Percentiles rank a stretch among this genome's conserved stretches.
Evolutionary conservation across 2,329 filamentous ascomycete species (phyloP).

Genomic region (Acephala macrosclerotiorum): DNA sequence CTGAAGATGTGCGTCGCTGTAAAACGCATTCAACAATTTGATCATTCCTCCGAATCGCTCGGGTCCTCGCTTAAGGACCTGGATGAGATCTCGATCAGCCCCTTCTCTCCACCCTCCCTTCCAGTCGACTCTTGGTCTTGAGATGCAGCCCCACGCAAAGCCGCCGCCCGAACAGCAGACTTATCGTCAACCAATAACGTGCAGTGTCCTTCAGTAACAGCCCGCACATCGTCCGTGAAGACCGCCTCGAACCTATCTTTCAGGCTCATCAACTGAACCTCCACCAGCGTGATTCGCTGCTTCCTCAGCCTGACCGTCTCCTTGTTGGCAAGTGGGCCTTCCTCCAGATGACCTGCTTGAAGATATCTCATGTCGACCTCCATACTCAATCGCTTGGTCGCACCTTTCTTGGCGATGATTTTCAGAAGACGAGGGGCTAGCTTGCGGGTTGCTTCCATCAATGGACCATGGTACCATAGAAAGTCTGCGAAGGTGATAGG

Average conservation of each 20-base stretch:
- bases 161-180: neutral
- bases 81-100: neutral
- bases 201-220: slow-evolving; percentile 18
- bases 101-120: neutral
- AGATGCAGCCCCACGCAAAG: neutral
- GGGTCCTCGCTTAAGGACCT: slow-evolving; percentile 1
- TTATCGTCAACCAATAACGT: neutral
- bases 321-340: slow-evolving; percentile 14
- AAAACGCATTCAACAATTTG: neutral
- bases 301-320: slow-evolving; percentile 19
- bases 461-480: slow-evolving; percentile 25
- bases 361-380: slow-evolving; percentile 28
- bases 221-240: slow-evolving; percentile 29
- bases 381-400: slow-evolving; percentile 22
- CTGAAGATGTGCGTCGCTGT: neutral
- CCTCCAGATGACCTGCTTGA: neutral
- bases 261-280: slow-evolving; percentile 30
- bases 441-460: slow-evolving; percentile 33
- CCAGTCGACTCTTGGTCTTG: neutral
- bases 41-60: neutral
- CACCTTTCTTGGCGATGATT: slow-evolving; percentile 36
- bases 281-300: slow-evolving; percentile 9
- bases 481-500: slow-evolving; percentile 38
- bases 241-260: slow-evolving; percentile 36
- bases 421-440: slow-evolving; percentile 35